Percentiles rank a stretch among this genome's conserved stretches.
Conservation (phyloP, 345 rosid species). For the Murraya koenigii region DNA sequence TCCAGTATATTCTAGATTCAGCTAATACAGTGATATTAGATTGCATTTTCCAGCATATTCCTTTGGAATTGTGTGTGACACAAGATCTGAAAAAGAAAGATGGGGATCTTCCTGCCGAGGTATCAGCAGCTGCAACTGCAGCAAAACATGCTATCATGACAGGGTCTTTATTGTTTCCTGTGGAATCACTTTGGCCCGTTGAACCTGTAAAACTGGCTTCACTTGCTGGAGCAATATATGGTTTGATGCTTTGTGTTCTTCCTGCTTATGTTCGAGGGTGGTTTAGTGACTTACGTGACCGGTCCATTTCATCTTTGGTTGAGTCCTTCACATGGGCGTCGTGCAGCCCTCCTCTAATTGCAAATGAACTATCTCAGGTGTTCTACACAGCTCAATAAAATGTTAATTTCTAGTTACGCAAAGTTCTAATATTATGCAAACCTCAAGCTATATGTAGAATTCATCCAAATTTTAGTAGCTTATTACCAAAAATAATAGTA, state of each 20-base stretch:
- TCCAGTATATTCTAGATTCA: constrained; percentile 75
- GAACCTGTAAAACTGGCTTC: constrained; percentile 60
- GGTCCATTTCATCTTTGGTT: constrained; percentile 54
- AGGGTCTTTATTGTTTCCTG: constrained; percentile 59
- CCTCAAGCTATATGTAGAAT: not conserved
- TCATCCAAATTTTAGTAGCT: not conserved
- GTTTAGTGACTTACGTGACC: constrained; percentile 87
- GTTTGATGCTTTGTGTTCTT: constrained; percentile 80
- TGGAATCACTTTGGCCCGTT: constrained; percentile 86
- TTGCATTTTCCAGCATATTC: constrained; percentile 92
- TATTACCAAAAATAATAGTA: not conserved
- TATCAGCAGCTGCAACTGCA: constrained; percentile 65
- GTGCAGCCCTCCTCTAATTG: constrained; percentile 89
- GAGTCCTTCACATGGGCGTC: constrained; percentile 87
- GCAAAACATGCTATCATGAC: constrained; percentile 60
- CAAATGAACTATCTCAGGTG: constrained; percentile 88
- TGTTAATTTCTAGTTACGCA: not conserved
- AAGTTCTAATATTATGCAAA: not conserved
- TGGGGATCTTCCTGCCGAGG: constrained; percentile 47
- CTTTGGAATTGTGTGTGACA: constrained; percentile 49
- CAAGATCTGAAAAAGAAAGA: constrained; percentile 77
- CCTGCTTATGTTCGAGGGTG: constrained; percentile 95
- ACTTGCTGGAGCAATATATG: constrained; percentile 85
- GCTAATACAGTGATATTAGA: constrained; percentile 62
- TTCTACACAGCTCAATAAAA: constrained; percentile 15